A percentile compares a stretch with the other conserved stretches of the same genome.
Conservation (phyloP, 2,329 filamentous ascomycete genomes). For the Talaromyces piceae region DNA sequence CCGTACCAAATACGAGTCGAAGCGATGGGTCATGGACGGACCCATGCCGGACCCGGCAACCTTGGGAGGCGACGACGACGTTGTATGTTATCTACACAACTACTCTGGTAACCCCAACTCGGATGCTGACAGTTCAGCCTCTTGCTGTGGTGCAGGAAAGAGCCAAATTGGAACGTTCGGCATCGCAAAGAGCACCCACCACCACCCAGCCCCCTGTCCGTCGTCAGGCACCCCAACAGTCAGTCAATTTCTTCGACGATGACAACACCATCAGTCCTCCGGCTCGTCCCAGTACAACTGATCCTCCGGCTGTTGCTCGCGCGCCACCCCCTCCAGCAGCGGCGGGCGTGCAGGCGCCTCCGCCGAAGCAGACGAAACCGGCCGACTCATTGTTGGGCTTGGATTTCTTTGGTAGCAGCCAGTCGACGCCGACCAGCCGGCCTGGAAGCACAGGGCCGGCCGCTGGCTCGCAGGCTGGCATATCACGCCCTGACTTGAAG, state of each 20-base stretch:
- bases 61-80: constrained; percentile 81
- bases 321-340: constrained; percentile 53
- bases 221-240: constrained; percentile 40
- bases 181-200: constrained; percentile 42
- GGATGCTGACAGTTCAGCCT: constrained; percentile 37
- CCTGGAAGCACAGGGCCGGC: constrained; percentile 74
- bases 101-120: neutral
- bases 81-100: constrained; percentile 42
- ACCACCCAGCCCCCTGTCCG: constrained; percentile 38
- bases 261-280: constrained; percentile 58
- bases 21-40: constrained; percentile 99
- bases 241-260: constrained; percentile 72
- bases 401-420: constrained; percentile 76
- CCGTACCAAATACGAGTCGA: constrained; percentile 96
- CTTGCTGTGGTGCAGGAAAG: constrained; percentile 62
- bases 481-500: constrained; percentile 86
- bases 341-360: constrained; percentile 42
- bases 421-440: constrained; percentile 61
- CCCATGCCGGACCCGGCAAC: constrained; percentile 87
- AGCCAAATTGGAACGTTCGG: constrained; percentile 58
- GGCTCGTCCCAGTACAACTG: constrained; percentile 64
- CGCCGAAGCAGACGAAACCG: constrained; percentile 57
- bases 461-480: constrained; percentile 47
- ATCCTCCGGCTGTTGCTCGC: constrained; percentile 49
- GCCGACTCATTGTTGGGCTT: constrained; percentile 82